Base-by-base conservation (phyloP, 805 yeast genomes). In the Sporopachydermia lactativora region DNA sequence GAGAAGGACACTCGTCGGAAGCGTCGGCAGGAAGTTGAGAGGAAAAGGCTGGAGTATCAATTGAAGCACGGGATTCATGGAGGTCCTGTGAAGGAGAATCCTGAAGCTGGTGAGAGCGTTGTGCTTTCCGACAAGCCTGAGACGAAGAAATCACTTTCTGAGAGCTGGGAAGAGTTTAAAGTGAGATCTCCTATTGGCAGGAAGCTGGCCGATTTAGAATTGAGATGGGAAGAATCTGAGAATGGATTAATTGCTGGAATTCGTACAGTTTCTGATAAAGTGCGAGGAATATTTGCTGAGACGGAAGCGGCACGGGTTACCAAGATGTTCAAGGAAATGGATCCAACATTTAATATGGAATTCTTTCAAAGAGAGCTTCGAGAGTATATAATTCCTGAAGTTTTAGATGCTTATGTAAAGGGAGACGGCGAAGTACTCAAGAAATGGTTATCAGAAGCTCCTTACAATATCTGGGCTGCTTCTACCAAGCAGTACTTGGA, bases 221-320 rank as follows among this genome's bases (percentile, higher is more conserved):
- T 73, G 45, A 77, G 71, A 54, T 59, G 66, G 41, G 95, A 89
- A 51, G 97, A 89, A 60, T 77, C 86, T 41, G 97, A 89, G 52
- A 92, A 92, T 60, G 96, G 96, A 5, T 66, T 92, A 52, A 73
- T 92, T 45, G 74, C 88, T 6, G 61, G 81, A 35, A 62, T 92
- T 41, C 76, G 98, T 64, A 81, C 89, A 15, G 64, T 92, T 17
- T 55, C 81, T 35, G 84, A 79, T 55, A 81, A 84, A 55, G 64
- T 92, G 42, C 79, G 92, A 39, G 85, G 94, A 4, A 77, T 88
- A 54, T 88, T 88, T 55, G 92, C 92, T 35, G 99, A 92, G 64
- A 92, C 97, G 31, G 99, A 92, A 65, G 77, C 83, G 47, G 96
- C 95, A 16, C 81, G 81, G 59, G 98, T 88, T n/a, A 68, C 82